Base-by-base conservation (phyloP, 78 protist species). In the Dictyostelium capitatum region DNA sequence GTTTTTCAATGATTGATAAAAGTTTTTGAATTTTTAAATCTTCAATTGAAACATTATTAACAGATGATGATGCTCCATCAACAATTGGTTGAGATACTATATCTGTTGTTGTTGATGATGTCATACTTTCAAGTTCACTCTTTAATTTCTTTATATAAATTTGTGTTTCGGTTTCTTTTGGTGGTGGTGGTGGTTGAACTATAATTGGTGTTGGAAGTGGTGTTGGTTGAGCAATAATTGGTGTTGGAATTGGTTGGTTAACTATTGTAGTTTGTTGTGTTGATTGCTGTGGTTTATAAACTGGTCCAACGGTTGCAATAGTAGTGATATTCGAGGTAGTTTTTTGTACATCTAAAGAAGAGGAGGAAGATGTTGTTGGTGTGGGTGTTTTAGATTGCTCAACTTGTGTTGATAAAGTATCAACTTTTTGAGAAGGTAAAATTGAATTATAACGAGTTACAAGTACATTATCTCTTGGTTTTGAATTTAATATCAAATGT, bases 141-240 rank as follows among this genome's bases (percentile, higher is more conserved):
- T n/a, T 57, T 57, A 57, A 57, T 19, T 57, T 57, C 23, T 28
- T 23, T 2, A 57, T 57, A 57, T 57, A 57, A 57, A 57, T 57
- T 57, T 57, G 67, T 4, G 67, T 57, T 57, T 57, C 67, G 8
- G 67, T 57, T 23, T 57, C 67, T 57, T 57, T 57, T 57, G 67
- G 67, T 57, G 67, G 28, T 6, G 25, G 14, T 20, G 20, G 67
- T 57, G 20, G 67, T n/a, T 57, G 67, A 23, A n/a, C 32, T 23
- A 57, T 6, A 20, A 19, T 23, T 56, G 28, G 14, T 56, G 65
- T n/a, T 6, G n/a, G 7, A 15, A 53, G 43, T 37, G 43, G 43
- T 6, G 25, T 6, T 57, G 20, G 67, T n/a, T 57, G 67, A 23
- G 23, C 32, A 20, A 57, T 6, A 20, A 19, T 23, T 56, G 28